phyloP scores from a whole-genome alignment of 2,329 filamentous ascomycete species.

The Claviceps digitariae region DNA sequence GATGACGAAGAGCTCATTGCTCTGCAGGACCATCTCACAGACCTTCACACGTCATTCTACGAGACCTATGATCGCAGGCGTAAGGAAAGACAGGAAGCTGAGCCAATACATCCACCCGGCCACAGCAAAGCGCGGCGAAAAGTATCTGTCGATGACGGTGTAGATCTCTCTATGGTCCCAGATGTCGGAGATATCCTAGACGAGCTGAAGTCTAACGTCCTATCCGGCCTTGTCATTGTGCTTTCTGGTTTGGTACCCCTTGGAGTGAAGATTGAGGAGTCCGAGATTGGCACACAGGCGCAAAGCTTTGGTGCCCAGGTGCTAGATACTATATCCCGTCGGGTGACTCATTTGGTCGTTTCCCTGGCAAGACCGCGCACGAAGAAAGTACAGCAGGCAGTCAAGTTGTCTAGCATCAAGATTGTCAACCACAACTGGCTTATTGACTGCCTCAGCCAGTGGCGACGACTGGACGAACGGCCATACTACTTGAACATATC shows the following conservation, averaged over 20 bases:
- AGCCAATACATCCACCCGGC: constrained; percentile 21
- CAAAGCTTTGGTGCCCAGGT: constrained; percentile 69
- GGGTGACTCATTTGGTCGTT: constrained; percentile 63
- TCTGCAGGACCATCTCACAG: constrained; percentile 61
- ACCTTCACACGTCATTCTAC: constrained; percentile 70
- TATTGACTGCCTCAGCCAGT: constrained; percentile 68
- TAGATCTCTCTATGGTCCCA: constrained; percentile 47
- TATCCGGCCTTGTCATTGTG: constrained; percentile 65
- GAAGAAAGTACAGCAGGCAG: constrained; percentile 80
- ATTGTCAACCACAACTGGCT: constrained; percentile 92
- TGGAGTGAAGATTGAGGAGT: constrained; percentile 61
- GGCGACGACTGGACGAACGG: constrained; percentile 65
- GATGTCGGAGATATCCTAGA: constrained; percentile 81
- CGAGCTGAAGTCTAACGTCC: constrained; percentile 60
- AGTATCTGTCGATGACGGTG: constrained; percentile 24
- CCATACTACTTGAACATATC: constrained; percentile 67
- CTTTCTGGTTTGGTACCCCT: constrained; percentile 84
- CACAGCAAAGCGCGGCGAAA: constrained; percentile 18
- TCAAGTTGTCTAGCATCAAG: constrained; percentile 65
- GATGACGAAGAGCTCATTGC: constrained; percentile 72
- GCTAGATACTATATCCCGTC: constrained; percentile 40
- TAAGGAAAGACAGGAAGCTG: constrained; percentile 19
- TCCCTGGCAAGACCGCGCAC: constrained; percentile 62
- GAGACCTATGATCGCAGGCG: constrained; percentile 58
- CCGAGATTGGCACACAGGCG: constrained; percentile 80